These are phyloP conservation scores for Acacia confusa DNA, from an alignment of 306 rosid species.

Conservation along the genomic window DNA sequence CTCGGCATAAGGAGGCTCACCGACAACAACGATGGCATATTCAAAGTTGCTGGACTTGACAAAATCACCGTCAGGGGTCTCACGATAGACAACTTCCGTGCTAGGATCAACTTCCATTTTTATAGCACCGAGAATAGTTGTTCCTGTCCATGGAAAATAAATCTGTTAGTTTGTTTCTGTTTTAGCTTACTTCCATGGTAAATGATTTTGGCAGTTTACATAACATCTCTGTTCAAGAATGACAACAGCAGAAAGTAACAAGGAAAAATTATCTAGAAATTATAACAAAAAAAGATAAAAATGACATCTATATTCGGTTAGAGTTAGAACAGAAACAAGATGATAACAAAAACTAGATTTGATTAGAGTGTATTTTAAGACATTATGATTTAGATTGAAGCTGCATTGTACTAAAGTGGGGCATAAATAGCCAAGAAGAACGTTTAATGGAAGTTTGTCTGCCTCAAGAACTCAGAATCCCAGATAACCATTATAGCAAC, in stretches of 20 bases:
- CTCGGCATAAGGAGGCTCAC: constrained; percentile 88
- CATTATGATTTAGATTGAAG: neutral
- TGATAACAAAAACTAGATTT: neutral
- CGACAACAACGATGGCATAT: constrained; percentile 82
- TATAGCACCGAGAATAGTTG: constrained; percentile 72
- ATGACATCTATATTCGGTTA: neutral
- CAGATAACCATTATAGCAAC: neutral
- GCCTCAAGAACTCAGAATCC: neutral
- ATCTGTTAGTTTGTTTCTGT: constrained; percentile 25
- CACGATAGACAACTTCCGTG: constrained; percentile 61
- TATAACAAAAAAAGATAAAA: neutral
- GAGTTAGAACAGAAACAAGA: neutral
- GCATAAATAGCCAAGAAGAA: neutral
- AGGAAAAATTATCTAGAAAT: neutral
- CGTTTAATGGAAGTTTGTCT: neutral
- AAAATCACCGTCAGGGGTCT: constrained; percentile 68
- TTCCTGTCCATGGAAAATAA: constrained; percentile 58
- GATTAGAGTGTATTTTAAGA: neutral
- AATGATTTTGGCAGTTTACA: neutral
- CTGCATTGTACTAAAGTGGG: neutral
- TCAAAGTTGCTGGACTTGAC: constrained; percentile 65
- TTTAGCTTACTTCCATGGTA: neutral
- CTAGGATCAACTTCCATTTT: constrained; percentile 66
- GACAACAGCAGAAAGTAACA: neutral
- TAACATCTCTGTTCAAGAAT: neutral